Evolutionary conservation across 345 rosid species (phyloP), one percentile per base, ranked within the genome.

Genomic region (Populus nigra): DNA sequence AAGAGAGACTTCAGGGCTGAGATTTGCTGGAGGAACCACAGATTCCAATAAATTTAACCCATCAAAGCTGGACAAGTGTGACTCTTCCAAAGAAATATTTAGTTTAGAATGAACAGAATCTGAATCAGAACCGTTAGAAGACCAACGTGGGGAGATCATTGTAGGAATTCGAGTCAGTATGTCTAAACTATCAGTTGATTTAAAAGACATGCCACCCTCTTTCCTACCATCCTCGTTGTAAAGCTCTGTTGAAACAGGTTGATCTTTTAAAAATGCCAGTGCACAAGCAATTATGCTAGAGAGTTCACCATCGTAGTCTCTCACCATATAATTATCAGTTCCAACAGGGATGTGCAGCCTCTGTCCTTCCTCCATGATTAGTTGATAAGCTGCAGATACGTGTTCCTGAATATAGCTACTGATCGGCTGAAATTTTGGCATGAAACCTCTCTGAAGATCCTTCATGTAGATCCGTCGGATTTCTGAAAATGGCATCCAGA

Each of bases 251-350:
- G 82, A 57, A 27, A 79, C 63, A 59, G 88, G 77, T 41, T 57
- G 45, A 74, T 86, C 87, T 82, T 88, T 85, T 81, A 89, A 69
- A 79, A 85, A 83, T 55, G 92, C 86, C 84, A 96, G 79, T 10
- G 97, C 97, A 68, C 97, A 96, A 77, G 98, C 97, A 77, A 96
- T 96, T 68, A 93, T 75, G 81, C 98, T 96, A 13, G 99, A 93
- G 79, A 94, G 86, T 83, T 96, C 99, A 67, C 91, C 94, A 74
- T 96, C 99, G 77, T 86, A 89, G 82, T 93, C 98, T 13, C 95
- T 91, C 79, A 96, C 87, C 8, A 96, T 76, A 73, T 83, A 86
- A 63, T 83, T 75, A 75, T 88, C 87, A 41, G 79, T 84, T 66
- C 83, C 88, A 65, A 93, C 76, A 49, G 94, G 93, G 65, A 93